Percentiles rank a stretch among this genome's conserved stretches.
These are phyloP conservation scores for Ilyonectria mors-panacis DNA, from an alignment of 2,329 filamentous ascomycete genomes.

Conservation along the genomic window DNA sequence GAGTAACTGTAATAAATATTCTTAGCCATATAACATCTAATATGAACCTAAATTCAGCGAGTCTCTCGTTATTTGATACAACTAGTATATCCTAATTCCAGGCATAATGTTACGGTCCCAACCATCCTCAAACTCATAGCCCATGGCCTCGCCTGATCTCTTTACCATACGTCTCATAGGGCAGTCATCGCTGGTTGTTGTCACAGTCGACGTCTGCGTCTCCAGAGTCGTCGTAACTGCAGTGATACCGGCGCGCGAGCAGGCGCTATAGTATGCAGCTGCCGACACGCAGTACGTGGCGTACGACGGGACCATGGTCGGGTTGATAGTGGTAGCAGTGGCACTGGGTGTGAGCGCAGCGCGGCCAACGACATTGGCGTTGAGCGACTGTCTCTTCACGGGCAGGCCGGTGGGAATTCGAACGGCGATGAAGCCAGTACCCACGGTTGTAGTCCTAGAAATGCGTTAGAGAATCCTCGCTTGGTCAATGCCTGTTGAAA, in stretches of 20 bases:
- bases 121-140: constrained; percentile 22
- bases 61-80: no score
- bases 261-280: constrained; percentile 30
- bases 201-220: neutral
- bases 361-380: neutral
- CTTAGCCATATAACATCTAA: no score
- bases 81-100: constrained; percentile 46
- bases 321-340: constrained; percentile 30
- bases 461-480: neutral
- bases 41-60: no score
- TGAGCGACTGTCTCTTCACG: neutral
- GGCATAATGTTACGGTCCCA: constrained; percentile 61
- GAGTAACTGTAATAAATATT: no score
- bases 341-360: neutral
- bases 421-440: constrained; percentile 3
- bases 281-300: constrained; percentile 32
- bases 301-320: constrained; percentile 19
- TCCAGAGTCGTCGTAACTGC: constrained; percentile 21
- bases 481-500: accelerated
- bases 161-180: neutral
- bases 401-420: constrained; percentile 24
- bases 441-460: constrained; percentile 2
- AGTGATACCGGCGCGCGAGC: constrained; percentile 20
- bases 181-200: neutral
- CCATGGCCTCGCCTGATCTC: constrained; percentile 19